Evolutionary conservation across 2,329 filamentous ascomycete genomes (phyloP).

Genomic region (Epichloe glyceriae): DNA sequence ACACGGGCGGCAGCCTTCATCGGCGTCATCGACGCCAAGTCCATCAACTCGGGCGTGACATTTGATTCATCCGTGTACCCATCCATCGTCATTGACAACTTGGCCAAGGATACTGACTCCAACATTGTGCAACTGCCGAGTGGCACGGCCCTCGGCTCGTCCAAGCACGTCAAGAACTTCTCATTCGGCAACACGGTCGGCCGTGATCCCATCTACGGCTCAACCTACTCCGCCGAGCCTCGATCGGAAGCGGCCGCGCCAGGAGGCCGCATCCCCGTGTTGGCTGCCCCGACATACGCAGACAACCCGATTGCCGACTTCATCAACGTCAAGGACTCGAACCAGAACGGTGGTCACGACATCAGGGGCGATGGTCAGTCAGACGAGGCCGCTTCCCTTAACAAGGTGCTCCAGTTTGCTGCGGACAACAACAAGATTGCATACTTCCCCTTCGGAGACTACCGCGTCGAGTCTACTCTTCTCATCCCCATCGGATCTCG

Average conservation of each 20-base stretch:
- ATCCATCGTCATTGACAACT: conserved; percentile 30
- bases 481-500: conserved; percentile 26
- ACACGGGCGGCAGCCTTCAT: conserved; percentile 25
- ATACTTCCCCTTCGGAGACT: conserved; percentile 18
- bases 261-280: conserved; percentile 22
- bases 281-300: conserved; percentile 28
- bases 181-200: conserved; percentile 30
- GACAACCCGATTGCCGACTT: conserved; percentile 16
- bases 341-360: conserved; percentile 15
- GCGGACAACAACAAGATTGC: conserved; percentile 18
- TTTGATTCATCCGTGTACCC: conserved; percentile 24
- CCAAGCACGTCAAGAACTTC: conserved; percentile 25
- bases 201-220: conserved; percentile 26
- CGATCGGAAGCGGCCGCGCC: conserved; percentile 25
- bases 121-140: conserved; percentile 21
- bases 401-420: conserved; percentile 24
- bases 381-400: conserved; percentile 26
- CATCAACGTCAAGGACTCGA: conserved; percentile 25
- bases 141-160: conserved; percentile 17
- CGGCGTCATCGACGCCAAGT: conserved; percentile 26
- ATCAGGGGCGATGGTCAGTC: conserved; percentile 25
- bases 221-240: conserved; percentile 16
- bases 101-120: conserved; percentile 26
- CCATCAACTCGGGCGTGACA: conserved; percentile 28
- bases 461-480: conserved; percentile 15